Evolutionary conservation across 768 basidiomycete species (phyloP), one percentile per base, ranked within the genome.

Genomic region (Mycena vitilis): DNA sequence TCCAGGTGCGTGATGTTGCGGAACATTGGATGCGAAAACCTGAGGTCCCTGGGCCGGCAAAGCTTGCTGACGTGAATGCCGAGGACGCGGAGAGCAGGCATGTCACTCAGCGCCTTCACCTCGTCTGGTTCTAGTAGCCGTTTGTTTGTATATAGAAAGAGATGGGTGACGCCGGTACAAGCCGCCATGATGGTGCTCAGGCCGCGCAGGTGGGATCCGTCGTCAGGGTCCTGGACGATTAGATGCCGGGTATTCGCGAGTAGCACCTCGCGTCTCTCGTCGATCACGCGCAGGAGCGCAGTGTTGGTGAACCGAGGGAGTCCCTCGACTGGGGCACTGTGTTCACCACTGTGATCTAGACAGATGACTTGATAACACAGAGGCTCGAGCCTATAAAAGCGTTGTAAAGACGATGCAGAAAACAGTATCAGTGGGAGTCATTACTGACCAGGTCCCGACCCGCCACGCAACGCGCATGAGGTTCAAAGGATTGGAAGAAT

Each of bases 391-490:
- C 59, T 60, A 13, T 36, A 3, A 38, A 38, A 8, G 47, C 4
- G 15, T 40, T n/a, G 38, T 49, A 4, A 49, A n/a, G 36, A 16
- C 23, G 11, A 20, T 1, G n/a, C n/a, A 34, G 44, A 5, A 10
- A 22, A 8, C n/a, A 34, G 44, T 2, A 10, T 22, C n/a, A n/a
- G 45, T 44, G 12, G 9, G 25, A 22, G 8, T 51, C 10, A 12
- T 30, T 38, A 60, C 30, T 30, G 30, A 30, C 59, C 59, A 60
- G 13, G 34, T 22, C 48, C 38, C 22, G 47, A 60, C 59, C 34
- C 59, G 59, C 59, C 59, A 48, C 22, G 59, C 59, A 20, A 60
- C 59, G 18, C 49, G 59, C 47, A 60, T 60, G 45, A 60, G 48
- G 49, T 34, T 11, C 12, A 37, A 9, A 9, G 49, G 30, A 30